A percentile compares a stretch with the other conserved stretches of the same genome.
phyloP scores from a whole-genome alignment of 139 green algal genomes.

The Chara braunii region DNA sequence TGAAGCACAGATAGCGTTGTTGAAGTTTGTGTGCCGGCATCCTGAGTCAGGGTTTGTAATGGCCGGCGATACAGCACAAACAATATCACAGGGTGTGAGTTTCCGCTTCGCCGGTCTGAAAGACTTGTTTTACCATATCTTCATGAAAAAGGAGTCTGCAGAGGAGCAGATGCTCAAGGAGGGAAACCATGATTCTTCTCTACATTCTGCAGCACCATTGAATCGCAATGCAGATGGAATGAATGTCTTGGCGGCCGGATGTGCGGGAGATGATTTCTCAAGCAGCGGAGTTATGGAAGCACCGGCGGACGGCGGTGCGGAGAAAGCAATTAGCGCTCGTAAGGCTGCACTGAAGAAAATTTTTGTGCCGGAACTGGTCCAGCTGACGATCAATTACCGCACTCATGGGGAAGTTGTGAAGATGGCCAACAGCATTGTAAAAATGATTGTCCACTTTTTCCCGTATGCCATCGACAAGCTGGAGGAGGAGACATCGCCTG shows the following conservation, averaged over 20 bases:
- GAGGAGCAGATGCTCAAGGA: too few species aligned
- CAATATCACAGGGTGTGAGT: constrained; percentile 66
- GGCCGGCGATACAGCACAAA: constrained; percentile 71
- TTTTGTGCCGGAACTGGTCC: constrained; percentile 17
- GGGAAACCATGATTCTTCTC: too few species aligned
- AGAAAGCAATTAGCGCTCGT: too few species aligned
- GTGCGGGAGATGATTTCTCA: too few species aligned
- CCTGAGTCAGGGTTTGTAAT: constrained; percentile 60
- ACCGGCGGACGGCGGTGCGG: too few species aligned
- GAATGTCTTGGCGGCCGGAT: too few species aligned
- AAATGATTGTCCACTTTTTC: constrained; percentile 57
- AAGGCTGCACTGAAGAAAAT: too few species aligned
- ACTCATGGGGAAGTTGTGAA: constrained; percentile 61
- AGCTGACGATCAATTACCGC: constrained; percentile 50
- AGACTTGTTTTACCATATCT: too few species aligned
- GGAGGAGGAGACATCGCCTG: constrained; percentile 54
- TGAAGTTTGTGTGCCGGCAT: constrained; percentile 58
- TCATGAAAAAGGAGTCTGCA: too few species aligned
- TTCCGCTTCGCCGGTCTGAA: constrained; percentile 71
- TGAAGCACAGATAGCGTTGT: constrained; percentile 56
- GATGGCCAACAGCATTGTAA: constrained; percentile 54
- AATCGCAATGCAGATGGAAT: too few species aligned
- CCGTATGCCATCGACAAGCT: constrained; percentile 54
- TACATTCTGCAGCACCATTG: too few species aligned
- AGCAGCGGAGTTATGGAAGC: too few species aligned